Evolutionary conservation across 345 rosid species (phyloP).

Genomic region (Citrus inodora): DNA sequence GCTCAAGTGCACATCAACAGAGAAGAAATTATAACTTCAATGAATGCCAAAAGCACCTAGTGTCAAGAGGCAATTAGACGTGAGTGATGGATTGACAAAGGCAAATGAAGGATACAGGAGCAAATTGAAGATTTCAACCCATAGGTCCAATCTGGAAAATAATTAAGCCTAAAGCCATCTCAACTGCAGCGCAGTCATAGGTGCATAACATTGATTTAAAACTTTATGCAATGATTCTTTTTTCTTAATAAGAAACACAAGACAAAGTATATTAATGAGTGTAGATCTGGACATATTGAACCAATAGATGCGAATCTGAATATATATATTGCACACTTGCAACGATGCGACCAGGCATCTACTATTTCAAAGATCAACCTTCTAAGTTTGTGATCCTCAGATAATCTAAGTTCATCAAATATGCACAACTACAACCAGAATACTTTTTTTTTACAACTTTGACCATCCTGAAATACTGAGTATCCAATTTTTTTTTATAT

Average conservation of each 20-base stretch:
- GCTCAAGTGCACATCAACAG: background rate
- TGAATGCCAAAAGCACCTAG: background rate
- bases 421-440: background rate
- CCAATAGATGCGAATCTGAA: background rate
- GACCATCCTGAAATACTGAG: background rate
- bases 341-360: background rate
- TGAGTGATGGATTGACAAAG: background rate
- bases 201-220: background rate
- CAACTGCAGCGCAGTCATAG: background rate
- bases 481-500: background rate
- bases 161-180: background rate
- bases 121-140: background rate
- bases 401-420: background rate
- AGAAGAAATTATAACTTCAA: background rate
- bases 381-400: background rate
- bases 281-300: background rate
- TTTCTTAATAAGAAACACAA: no score
- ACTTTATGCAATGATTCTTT: background rate
- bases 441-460: background rate
- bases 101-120: background rate
- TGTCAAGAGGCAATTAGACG: background rate
- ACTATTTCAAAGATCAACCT: background rate
- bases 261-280: no score
- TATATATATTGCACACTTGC: background rate
- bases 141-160: background rate